Evolutionary conservation across 768 basidiomycete species (phyloP).

Genomic region (Fistulinella prunicolor): DNA sequence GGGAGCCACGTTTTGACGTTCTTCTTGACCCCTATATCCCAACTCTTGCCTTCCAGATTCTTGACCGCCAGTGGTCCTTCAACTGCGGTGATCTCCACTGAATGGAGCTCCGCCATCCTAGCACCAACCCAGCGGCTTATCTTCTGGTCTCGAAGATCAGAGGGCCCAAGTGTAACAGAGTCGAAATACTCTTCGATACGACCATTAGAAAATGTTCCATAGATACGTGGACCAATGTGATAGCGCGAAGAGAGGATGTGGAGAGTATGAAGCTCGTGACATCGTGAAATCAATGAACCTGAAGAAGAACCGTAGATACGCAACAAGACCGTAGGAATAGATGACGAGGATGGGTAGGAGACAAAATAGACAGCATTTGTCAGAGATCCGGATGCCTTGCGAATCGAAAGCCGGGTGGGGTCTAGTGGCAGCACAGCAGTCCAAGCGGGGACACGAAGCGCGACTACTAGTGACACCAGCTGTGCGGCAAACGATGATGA

Average conservation of each 20-base stretch:
- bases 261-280: slow-evolving; percentile 81
- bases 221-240: slow-evolving; percentile 85
- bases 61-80: slow-evolving; percentile 41
- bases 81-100: slow-evolving; percentile 76
- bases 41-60: slow-evolving; percentile 43
- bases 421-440: slow-evolving; percentile 39
- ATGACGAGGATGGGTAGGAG: slow-evolving; percentile 56
- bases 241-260: slow-evolving; percentile 88
- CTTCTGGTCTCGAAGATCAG: slow-evolving; percentile 72
- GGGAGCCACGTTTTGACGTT: slow-evolving; percentile 72
- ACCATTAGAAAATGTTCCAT: slow-evolving; percentile 95
- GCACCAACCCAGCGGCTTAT: slow-evolving; percentile 87
- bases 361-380: slow-evolving; percentile 98
- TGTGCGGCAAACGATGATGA: slow-evolving; percentile 51
- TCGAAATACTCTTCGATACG: slow-evolving; percentile 95
- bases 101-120: slow-evolving; percentile 94
- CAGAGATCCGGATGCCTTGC: slow-evolving; percentile 85
- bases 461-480: slow-evolving; percentile 53
- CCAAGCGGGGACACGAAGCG: slow-evolving; percentile 63
- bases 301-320: slow-evolving; percentile 93
- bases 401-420: slow-evolving; percentile 53
- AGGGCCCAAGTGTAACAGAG: slow-evolving; percentile 72
- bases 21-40: slow-evolving; percentile 59
- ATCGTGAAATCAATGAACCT: slow-evolving; percentile 81
- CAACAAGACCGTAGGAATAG: slow-evolving; percentile 68